Percentiles rank a stretch among this genome's conserved stretches.
These are phyloP conservation scores for Marchantia paleacea DNA, from an alignment of 225 moss, liverwort and hornwort species.

Conservation along the genomic window DNA sequence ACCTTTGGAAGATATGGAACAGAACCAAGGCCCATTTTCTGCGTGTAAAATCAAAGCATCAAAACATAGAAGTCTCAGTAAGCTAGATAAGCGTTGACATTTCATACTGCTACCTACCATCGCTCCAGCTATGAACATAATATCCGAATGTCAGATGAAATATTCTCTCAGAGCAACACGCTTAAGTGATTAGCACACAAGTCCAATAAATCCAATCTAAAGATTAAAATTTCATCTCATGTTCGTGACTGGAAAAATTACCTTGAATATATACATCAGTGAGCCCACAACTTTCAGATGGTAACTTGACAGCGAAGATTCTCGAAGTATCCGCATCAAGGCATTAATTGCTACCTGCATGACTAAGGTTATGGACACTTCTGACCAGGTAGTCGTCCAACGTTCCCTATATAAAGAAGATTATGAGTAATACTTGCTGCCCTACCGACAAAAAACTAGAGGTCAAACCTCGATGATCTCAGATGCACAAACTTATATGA, in stretches of 20 bases:
- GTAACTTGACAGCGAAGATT: conserved; percentile 87
- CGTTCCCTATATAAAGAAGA: neutral
- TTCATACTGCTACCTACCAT: too few relatives aligned
- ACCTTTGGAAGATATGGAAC: conserved; percentile 98
- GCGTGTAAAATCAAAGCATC: conserved; percentile 29
- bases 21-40: conserved; percentile 98
- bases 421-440: neutral
- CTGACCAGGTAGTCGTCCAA: neutral
- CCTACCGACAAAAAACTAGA: neutral
- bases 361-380: neutral
- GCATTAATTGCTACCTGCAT: conserved; percentile 90
- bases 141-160: too few relatives aligned
- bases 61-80: neutral
- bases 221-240: too few relatives aligned
- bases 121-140: too few relatives aligned
- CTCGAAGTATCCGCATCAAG: conserved; percentile 88
- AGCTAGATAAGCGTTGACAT: too few relatives aligned
- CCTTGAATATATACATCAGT: conserved; percentile 95
- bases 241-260: conserved; percentile 13
- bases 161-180: too few relatives aligned
- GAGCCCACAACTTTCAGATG: conserved; percentile 93
- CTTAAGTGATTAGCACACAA: too few relatives aligned
- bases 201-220: too few relatives aligned
- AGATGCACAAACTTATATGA: neutral
- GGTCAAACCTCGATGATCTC: neutral